Base-by-base conservation (phyloP, 2,329 filamentous ascomycete species). In the Cordyceps farinosa region DNA sequence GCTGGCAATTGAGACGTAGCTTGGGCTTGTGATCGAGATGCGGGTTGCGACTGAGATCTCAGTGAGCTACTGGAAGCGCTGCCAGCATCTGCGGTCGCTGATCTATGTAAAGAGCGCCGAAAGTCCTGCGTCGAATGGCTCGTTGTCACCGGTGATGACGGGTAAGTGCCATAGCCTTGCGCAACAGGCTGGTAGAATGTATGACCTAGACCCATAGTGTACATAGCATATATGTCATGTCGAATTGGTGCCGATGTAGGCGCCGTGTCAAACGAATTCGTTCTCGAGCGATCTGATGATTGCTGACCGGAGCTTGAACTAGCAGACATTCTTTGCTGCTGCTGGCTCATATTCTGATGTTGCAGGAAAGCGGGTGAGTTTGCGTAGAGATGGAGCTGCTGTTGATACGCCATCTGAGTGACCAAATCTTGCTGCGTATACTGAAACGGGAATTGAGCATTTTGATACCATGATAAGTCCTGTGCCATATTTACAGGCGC, bases 1-100 rank as follows among this genome's bases (percentile, higher is more conserved):
- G 36, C 52, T 7, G 60, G 60, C 3, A 62, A n/a, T 11, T 67
- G 60, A 1, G 66, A 58, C 17, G 69, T 62, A 47, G 70, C 65
- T 62, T 70, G 64, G 69, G 77, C 38, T 53, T 73, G 69, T 67
- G 78, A 75, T 36, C 84, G 78, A 40, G 84, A 82, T 3, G 86
- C 85, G 30, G 86, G 86, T 70, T 88, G 86, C n/a, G 86, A 88
- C 70, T 89, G 86, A 32, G 86, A 89, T 66, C 86, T 80, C 65
- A 87, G 72, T n/a, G 84, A 78, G 67, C 85, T 84, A 62, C 78
- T 83, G 32, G 84, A 78, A 58, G 79, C 74, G 22, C 76, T 70
- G 10, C 78, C 79, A 15, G 79, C 72, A 42, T 87, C 84, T 30
- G 79, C 82, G 17, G 79, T 76, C 30, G 78, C 74, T 1, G 84